Conservation (phyloP, 768 basidiomycete species). For the Suillus americanus region DNA sequence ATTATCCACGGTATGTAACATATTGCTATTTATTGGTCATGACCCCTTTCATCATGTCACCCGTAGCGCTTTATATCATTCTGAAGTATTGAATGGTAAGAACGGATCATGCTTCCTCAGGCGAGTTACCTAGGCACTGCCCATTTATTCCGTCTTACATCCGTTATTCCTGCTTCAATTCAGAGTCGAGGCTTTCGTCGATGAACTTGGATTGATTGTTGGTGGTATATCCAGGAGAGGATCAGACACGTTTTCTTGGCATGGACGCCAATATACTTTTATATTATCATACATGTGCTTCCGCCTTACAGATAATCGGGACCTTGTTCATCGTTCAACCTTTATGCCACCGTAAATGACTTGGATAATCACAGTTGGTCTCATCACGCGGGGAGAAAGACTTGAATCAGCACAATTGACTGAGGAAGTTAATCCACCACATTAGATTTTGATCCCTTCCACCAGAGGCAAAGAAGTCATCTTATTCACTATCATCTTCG, state of each 20-base stretch:
- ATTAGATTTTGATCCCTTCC: constrained; percentile 12
- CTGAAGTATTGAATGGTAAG: constrained; percentile 54
- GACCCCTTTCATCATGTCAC: constrained; percentile 15
- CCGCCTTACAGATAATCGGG: too few species aligned
- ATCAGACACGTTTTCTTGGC: background rate
- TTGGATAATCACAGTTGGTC: too few species aligned
- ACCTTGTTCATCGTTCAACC: background rate
- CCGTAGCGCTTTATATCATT: constrained; percentile 75
- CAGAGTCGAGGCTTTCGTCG: background rate
- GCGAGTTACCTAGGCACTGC: background rate
- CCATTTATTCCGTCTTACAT: background rate
- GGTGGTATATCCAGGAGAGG: background rate
- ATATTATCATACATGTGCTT: background rate
- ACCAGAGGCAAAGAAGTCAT: background rate
- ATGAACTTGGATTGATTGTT: too few species aligned
- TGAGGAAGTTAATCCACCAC: background rate
- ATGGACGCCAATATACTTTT: background rate
- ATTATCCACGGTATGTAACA: constrained; percentile 63
- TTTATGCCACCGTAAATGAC: background rate
- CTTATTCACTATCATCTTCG: constrained; percentile 14
- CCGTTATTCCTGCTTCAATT: background rate
- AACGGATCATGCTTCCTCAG: background rate
- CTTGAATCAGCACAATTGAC: background rate
- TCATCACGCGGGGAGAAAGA: background rate
- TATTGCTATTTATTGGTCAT: background rate